Conservation (phyloP, 768 basidiomycete genomes). For the Xerocomus potaroensis region DNA sequence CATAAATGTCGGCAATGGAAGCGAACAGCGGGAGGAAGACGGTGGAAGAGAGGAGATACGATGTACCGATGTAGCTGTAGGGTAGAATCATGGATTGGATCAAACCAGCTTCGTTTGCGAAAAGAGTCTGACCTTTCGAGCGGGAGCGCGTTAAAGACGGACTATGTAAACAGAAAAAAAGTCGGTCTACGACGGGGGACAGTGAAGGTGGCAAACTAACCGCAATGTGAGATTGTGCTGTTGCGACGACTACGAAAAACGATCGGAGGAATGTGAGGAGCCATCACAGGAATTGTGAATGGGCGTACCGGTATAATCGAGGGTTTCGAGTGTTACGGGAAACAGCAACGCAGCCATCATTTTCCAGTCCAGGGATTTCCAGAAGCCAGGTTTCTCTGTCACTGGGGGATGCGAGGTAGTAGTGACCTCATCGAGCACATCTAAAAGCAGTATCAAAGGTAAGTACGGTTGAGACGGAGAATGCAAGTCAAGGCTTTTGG, state of each 20-base stretch:
- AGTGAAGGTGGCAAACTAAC: constrained; percentile 17
- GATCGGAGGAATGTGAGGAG: neutral
- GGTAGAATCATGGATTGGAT: neutral
- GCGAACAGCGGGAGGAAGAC: constrained; percentile 52
- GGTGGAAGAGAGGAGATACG: constrained; percentile 48
- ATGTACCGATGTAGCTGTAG: constrained; percentile 44
- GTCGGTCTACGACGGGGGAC: neutral
- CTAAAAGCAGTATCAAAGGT: neutral
- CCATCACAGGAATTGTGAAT: neutral
- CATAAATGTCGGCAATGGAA: constrained; percentile 46
- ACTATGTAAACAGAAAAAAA: constrained; percentile 8
- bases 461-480: neutral
- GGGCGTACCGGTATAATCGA: constrained; percentile 27
- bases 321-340: constrained; percentile 39
- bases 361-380: constrained; percentile 26
- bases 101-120: neutral
- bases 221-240: constrained; percentile 48
- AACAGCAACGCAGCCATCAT: constrained; percentile 35
- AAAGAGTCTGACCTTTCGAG: constrained; percentile 20
- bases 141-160: constrained; percentile 26
- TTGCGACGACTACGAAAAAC: constrained; percentile 41
- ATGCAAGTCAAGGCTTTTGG: neutral
- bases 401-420: neutral
- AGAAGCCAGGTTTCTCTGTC: constrained; percentile 17
- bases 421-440: neutral